Evolutionary conservation across 305 asterid species (phyloP).

Genomic region (Vinca major): DNA sequence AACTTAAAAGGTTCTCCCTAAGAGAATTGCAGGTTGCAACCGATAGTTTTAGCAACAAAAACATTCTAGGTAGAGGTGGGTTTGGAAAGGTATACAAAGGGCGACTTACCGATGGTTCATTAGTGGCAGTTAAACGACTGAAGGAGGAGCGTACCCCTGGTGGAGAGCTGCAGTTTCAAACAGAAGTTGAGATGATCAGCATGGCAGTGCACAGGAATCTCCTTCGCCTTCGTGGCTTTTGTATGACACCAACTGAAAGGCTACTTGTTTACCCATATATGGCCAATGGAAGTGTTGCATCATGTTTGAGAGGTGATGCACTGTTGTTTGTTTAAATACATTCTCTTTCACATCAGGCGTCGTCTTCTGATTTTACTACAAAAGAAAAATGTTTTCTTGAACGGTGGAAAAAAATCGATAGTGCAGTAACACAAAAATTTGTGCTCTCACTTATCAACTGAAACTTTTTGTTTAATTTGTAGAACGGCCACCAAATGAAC

Average conservation of each 20-base stretch:
- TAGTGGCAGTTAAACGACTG: slow-evolving; percentile 47
- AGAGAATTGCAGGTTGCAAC: slow-evolving; percentile 53
- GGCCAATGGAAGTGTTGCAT: slow-evolving; percentile 65
- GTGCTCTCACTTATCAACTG: not conserved
- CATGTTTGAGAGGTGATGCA: slow-evolving; percentile 46
- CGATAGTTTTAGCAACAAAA: slow-evolving; percentile 42
- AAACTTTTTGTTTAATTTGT: slow-evolving; percentile 8
- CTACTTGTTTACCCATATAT: slow-evolving; percentile 51
- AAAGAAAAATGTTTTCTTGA: too few relatives aligned
- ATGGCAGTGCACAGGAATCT: slow-evolving; percentile 56
- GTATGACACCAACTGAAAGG: slow-evolving; percentile 53
- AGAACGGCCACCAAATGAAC: slow-evolving; percentile 48
- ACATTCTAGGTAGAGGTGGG: slow-evolving; percentile 44
- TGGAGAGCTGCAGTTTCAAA: slow-evolving; percentile 53
- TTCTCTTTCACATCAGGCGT: not conserved
- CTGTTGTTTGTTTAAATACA: not conserved
- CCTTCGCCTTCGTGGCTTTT: slow-evolving; percentile 47
- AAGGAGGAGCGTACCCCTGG: slow-evolving; percentile 57
- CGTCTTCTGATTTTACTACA: not conserved
- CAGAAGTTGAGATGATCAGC: slow-evolving; percentile 53
- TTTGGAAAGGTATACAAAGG: slow-evolving; percentile 52
- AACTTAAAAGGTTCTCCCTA: slow-evolving; percentile 40
- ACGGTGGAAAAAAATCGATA: not conserved
- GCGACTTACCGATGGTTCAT: slow-evolving; percentile 48
- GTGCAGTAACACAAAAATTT: not conserved